phyloP scores from a whole-genome alignment of 805 yeast genomes.

The Candida koratica region DNA sequence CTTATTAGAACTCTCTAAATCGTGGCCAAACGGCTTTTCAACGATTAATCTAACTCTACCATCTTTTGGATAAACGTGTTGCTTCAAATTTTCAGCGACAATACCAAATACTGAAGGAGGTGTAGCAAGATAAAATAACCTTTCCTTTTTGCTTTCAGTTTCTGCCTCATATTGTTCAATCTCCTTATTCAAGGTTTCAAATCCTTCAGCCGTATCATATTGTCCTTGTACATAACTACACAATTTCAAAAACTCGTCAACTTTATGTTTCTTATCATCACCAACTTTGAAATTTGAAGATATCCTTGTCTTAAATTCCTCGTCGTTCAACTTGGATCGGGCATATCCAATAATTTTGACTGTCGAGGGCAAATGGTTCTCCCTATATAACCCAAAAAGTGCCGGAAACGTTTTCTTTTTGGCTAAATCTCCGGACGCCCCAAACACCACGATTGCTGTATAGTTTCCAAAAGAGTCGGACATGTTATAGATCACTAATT shows the following conservation, averaged over 20 bases:
- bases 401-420: conserved; percentile 94
- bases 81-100: conserved; percentile 72
- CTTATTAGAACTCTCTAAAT: conserved; percentile 70
- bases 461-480: conserved; percentile 52
- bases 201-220: conserved; percentile 81
- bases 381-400: conserved; percentile 57
- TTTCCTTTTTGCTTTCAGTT: conserved; percentile 51
- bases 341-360: conserved; percentile 89
- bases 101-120: conserved; percentile 89
- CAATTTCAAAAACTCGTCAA: conserved; percentile 62
- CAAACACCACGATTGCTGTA: conserved; percentile 77
- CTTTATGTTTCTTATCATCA: conserved; percentile 41
- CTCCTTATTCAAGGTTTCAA: conserved; percentile 46
- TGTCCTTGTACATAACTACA: conserved; percentile 71
- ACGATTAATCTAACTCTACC: conserved; percentile 79
- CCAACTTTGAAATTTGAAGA: conserved; percentile 54
- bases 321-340: conserved; percentile 66
- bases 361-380: conserved; percentile 69
- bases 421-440: conserved; percentile 94
- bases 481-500: conserved; percentile 10
- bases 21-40: conserved; percentile 97
- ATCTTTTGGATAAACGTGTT: conserved; percentile 56
- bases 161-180: conserved; percentile 59
- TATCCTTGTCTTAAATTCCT: conserved; percentile 66
- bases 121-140: conserved; percentile 87